phyloP scores from a whole-genome alignment of 2,329 filamentous ascomycete genomes.

The Cladophialophora chaetospira region DNA sequence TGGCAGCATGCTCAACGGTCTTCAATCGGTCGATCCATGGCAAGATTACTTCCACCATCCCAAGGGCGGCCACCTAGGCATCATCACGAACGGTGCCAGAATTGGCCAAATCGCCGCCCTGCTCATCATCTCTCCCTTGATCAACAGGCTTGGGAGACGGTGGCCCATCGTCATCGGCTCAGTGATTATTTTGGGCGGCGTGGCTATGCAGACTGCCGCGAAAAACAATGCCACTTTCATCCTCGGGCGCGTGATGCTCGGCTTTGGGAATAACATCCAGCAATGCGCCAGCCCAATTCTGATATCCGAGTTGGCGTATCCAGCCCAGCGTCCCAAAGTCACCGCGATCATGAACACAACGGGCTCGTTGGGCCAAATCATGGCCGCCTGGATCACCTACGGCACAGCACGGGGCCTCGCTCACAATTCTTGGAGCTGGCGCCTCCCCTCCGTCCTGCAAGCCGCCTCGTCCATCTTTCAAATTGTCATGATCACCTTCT shows the following conservation, averaged over 20 bases:
- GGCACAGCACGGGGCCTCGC: neutral
- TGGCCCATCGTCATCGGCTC: neutral
- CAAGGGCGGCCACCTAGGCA: neutral
- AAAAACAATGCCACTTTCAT: neutral
- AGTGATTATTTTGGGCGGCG: neutral
- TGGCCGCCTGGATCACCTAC: conserved; percentile 15
- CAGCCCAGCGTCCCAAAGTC: conserved; percentile 55
- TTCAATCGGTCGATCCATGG: neutral
- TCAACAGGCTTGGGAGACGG: neutral
- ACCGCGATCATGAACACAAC: conserved; percentile 65
- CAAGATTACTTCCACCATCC: neutral
- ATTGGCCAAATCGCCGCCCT: neutral
- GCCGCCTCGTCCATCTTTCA: conserved; percentile 41
- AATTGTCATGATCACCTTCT: conserved; percentile 61
- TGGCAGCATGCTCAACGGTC: neutral
- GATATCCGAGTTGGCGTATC: conserved; percentile 66
- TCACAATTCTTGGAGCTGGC: conserved; percentile 14
- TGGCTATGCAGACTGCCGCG: neutral
- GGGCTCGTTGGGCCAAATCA: conserved; percentile 43
- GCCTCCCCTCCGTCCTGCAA: conserved; percentile 10
- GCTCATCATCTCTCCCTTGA: neutral
- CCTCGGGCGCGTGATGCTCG: neutral
- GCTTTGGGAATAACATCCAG: neutral
- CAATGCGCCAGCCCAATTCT: conserved; percentile 68
- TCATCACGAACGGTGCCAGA: neutral